These are phyloP conservation scores for Inosperma sp. DNA, from an alignment of 768 basidiomycete genomes.

Conservation along the genomic window DNA sequence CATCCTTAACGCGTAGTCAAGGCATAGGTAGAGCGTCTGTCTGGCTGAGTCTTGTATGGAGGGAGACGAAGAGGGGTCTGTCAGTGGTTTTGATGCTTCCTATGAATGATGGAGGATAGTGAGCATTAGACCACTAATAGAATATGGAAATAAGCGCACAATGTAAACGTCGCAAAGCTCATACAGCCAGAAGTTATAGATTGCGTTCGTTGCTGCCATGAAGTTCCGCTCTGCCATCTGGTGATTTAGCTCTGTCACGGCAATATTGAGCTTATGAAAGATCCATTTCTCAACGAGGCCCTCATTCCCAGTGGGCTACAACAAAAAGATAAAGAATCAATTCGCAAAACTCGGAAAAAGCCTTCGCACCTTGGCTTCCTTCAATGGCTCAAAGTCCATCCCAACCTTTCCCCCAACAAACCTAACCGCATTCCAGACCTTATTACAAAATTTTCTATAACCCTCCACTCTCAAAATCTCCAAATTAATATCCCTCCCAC, in stretches of 20 bases:
- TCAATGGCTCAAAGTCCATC: slow-evolving; percentile 70
- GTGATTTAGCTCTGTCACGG: slow-evolving; percentile 71
- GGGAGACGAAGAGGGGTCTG: slow-evolving; percentile 66
- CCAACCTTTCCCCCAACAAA: slow-evolving; percentile 99
- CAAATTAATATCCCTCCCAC: slow-evolving; percentile 91
- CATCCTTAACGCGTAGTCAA: slow-evolving; percentile 84
- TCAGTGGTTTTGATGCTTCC: slow-evolving; percentile 99
- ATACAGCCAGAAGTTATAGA: slow-evolving; percentile 95
- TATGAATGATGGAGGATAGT: slow-evolving; percentile 28
- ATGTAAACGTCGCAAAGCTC: slow-evolving; percentile 99
- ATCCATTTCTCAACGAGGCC: slow-evolving; percentile 94
- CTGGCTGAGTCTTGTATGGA: slow-evolving; percentile 77
- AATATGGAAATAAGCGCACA: slow-evolving; percentile 40
- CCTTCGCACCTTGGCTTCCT: slow-evolving; percentile 53
- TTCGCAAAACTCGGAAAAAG: not conserved
- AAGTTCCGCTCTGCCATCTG: slow-evolving; percentile 81
- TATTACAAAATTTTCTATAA: slow-evolving; percentile 99
- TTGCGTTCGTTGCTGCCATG: slow-evolving; percentile 81
- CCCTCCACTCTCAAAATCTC: slow-evolving; percentile 96
- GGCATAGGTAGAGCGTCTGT: slow-evolving; percentile 92
- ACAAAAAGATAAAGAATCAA: not conserved
- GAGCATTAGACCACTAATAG: not conserved
- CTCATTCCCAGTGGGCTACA: slow-evolving; percentile 83
- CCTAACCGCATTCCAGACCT: slow-evolving; percentile 98
- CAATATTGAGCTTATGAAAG: slow-evolving; percentile 85